Evolutionary conservation across 257 asterid genomes (phyloP).

Genomic region (Solanum pennellii): DNA sequence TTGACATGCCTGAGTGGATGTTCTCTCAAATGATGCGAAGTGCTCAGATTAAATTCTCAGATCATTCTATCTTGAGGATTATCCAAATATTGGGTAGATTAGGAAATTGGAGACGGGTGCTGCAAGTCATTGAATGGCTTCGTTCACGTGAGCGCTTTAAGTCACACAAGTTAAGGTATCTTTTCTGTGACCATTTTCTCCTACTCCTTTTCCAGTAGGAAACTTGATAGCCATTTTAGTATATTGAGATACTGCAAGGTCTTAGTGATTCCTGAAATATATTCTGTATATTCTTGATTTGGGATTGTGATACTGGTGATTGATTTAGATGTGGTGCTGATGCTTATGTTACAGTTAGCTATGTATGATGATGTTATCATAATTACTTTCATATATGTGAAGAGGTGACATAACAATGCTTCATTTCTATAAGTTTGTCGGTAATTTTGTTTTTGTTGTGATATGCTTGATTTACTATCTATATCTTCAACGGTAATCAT

Average conservation of each 20-base stretch:
- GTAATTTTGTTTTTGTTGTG: background rate
- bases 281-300: background rate
- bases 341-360: background rate
- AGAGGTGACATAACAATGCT: background rate
- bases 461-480: background rate
- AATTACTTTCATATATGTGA: background rate
- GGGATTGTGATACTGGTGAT: background rate
- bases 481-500: background rate
- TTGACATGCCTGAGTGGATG: slow-evolving; percentile 96
- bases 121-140: slow-evolving; percentile 92
- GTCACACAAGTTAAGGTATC: slow-evolving; percentile 69
- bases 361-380: background rate
- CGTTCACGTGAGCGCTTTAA: slow-evolving; percentile 77
- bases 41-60: slow-evolving; percentile 78
- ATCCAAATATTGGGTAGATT: slow-evolving; percentile 80
- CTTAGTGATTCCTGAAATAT: background rate
- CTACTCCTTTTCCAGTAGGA: background rate
- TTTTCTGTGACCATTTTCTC: background rate
- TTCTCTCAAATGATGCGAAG: slow-evolving; percentile 81
- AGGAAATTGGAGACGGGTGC: slow-evolving; percentile 91
- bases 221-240: background rate
- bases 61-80: slow-evolving; percentile 74
- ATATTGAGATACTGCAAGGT: background rate
- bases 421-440: background rate
- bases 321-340: background rate